phyloP scores from a whole-genome alignment of 306 rosid genomes.

The Trifolium repens region DNA sequence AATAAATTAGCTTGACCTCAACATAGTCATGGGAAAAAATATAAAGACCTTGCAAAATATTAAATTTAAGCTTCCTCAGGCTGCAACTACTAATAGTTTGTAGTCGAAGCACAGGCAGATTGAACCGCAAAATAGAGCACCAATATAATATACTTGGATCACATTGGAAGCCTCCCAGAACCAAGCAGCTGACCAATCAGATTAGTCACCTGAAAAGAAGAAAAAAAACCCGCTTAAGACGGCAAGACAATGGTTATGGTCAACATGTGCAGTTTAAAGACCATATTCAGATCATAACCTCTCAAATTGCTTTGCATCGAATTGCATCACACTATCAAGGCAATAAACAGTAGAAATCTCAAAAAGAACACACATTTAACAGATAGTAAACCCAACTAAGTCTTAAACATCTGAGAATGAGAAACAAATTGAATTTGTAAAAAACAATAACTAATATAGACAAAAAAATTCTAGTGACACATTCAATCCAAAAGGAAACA shows the following conservation, averaged over 20 bases:
- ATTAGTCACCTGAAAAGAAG: constrained; percentile 70
- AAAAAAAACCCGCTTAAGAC: constrained; percentile 7
- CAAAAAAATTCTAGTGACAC: background rate
- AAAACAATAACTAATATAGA: background rate
- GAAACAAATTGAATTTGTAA: background rate
- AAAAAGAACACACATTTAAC: constrained; percentile 4
- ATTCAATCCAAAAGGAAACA: constrained; percentile 9
- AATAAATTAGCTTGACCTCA: constrained; percentile 38
- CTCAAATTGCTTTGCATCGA: background rate
- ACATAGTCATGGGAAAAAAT: constrained; percentile 29
- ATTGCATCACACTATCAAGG: constrained; percentile 9
- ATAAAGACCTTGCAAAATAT: constrained; percentile 31
- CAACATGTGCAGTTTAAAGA: constrained; percentile 11
- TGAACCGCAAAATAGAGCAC: constrained; percentile 17
- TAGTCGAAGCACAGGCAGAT: constrained; percentile 16
- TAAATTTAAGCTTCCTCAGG: constrained; percentile 36
- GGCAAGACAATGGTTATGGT: background rate
- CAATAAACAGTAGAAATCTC: constrained; percentile 18
- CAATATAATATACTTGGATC: constrained; percentile 30
- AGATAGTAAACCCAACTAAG: constrained; percentile 1
- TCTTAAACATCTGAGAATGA: background rate
- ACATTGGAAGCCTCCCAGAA: constrained; percentile 60
- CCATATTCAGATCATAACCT: constrained; percentile 7
- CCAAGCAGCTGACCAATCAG: constrained; percentile 85
- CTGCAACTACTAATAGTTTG: constrained; percentile 27